Conservation (phyloP, 2,329 filamentous ascomycete genomes). For the Sclerotinia trifoliorum region DNA sequence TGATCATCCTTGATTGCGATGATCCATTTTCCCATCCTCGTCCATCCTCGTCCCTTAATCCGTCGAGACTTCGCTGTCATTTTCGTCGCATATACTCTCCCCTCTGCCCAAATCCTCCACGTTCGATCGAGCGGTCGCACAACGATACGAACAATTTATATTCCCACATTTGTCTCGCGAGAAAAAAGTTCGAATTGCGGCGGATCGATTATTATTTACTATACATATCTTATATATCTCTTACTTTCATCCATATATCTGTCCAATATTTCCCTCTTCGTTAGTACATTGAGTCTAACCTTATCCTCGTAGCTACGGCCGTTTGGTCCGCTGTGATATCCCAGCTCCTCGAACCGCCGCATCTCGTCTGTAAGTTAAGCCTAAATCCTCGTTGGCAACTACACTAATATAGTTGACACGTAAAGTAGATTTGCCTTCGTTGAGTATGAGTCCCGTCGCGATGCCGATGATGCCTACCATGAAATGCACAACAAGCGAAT, state of each 20-base stretch:
- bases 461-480: slow-evolving; percentile 98
- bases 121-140: slow-evolving; percentile 44
- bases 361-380: slow-evolving; percentile 81
- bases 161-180: slow-evolving; percentile 35
- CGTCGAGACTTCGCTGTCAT: slow-evolving; percentile 47
- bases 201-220: slow-evolving; percentile 32
- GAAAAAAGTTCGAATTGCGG: slow-evolving; percentile 33
- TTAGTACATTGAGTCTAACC: slow-evolving; percentile 33
- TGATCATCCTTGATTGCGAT: slow-evolving; percentile 43
- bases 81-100: slow-evolving; percentile 44
- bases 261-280: slow-evolving; percentile 31
- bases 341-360: slow-evolving; percentile 91
- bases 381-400: slow-evolving; percentile 30
- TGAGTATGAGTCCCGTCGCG: slow-evolving; percentile 96
- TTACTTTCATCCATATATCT: slow-evolving; percentile 31
- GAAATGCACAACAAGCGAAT: slow-evolving; percentile 99
- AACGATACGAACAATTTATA: slow-evolving; percentile 37
- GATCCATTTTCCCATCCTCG: slow-evolving; percentile 41
- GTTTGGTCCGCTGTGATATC: slow-evolving; percentile 97
- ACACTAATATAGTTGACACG: slow-evolving; percentile 41
- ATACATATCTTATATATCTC: slow-evolving; percentile 30
- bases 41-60: slow-evolving; percentile 32
- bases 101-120: slow-evolving; percentile 31
- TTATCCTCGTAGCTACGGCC: slow-evolving; percentile 72
- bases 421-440: slow-evolving; percentile 85